phyloP scores from a whole-genome alignment of 225 moss, liverwort and hornwort genomes.

The Anthoceros angustus region DNA sequence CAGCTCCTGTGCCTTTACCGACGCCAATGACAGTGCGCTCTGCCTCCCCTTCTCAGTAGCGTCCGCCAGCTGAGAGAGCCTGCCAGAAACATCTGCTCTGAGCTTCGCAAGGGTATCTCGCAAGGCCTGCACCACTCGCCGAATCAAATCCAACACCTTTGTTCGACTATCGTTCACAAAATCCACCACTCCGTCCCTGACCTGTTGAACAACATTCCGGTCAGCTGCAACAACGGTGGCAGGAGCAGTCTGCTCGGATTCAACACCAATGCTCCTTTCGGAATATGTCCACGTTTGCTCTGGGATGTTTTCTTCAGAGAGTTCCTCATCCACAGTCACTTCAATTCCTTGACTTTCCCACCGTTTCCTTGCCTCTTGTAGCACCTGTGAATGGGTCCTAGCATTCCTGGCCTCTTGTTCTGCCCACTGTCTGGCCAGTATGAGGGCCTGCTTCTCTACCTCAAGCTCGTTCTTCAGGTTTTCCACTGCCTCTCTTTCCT shows the following conservation, averaged over 20 bases:
- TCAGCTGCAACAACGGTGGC: constrained; percentile 56
- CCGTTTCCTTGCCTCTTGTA: constrained; percentile 63
- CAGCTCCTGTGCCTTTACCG: constrained; percentile 20
- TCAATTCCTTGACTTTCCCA: constrained; percentile 78
- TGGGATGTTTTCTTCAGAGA: constrained; percentile 69
- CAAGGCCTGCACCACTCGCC: background rate
- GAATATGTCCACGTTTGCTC: constrained; percentile 67
- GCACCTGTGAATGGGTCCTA: constrained; percentile 46
- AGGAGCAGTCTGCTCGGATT: constrained; percentile 53
- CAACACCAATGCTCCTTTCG: constrained; percentile 43
- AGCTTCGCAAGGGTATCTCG: constrained; percentile 10
- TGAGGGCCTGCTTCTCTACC: constrained; percentile 69
- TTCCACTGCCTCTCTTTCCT: constrained; percentile 27
- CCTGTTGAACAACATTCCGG: constrained; percentile 14
- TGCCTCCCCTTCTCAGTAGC: constrained; percentile 29
- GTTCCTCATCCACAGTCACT: constrained; percentile 49
- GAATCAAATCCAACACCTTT: background rate
- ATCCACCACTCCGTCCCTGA: background rate
- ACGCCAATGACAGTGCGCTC: constrained; percentile 21
- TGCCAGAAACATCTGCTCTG: constrained; percentile 37
- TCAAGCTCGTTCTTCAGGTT: constrained; percentile 46
- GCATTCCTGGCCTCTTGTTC: constrained; percentile 85
- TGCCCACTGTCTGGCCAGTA: constrained; percentile 72
- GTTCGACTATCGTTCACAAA: background rate
- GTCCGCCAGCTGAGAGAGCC: constrained; percentile 21